Base-by-base conservation (phyloP, 108 stramenopile genomes). In the Pseudonitzschia multistriata region DNA sequence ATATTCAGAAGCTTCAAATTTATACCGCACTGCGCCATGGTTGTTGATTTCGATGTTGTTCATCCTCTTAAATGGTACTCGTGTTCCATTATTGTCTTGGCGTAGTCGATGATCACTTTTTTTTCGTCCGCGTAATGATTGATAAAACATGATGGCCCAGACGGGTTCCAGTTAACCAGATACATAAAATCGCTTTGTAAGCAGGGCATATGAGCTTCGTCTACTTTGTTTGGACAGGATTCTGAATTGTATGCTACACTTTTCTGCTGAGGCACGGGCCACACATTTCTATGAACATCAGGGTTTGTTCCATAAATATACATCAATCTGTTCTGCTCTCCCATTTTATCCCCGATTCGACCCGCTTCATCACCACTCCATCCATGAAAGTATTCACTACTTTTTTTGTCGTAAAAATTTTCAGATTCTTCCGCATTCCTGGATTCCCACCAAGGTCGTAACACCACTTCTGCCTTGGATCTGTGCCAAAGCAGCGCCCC, bases 401-500 rank as follows among this genome's bases (percentile, higher is more conserved):
- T 22, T 4, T 68, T 25, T 14, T 37, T 19, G 17, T 40, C 67
- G 37, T 62, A 67, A 24, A 74, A 49, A 49, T 75, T 75, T 30
- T 62, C 54, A 11, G 47, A 68, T 48, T 56, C n/a, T 2, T 69
- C 60, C 10, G 47, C 5, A 29, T 68, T 27, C 11, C 74, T n/a
- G 6, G 74, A 68, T 49, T 49, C 60, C 74, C 74, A 75, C 74
- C 74, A 75, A 21, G 54, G 13, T 69, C 68, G 19, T 15, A 75
- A 27, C 3, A 75, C 29, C 14, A 36, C 17, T 29, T 70, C 37
- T 34, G 57, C 42, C 25, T 45, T 48, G 13, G 67, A 59, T 69
- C 74, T 40, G 13, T 53, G 67, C 74, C 74, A 75, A 22, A 75
- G 31, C n/a, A 75, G 60, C 19, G 49, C 74, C 6, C 74, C 74